A percentile compares a stretch with the other conserved stretches of the same genome.
These are phyloP conservation scores for Ricinus communis DNA, from an alignment of 345 rosid genomes.

Conservation along the genomic window DNA sequence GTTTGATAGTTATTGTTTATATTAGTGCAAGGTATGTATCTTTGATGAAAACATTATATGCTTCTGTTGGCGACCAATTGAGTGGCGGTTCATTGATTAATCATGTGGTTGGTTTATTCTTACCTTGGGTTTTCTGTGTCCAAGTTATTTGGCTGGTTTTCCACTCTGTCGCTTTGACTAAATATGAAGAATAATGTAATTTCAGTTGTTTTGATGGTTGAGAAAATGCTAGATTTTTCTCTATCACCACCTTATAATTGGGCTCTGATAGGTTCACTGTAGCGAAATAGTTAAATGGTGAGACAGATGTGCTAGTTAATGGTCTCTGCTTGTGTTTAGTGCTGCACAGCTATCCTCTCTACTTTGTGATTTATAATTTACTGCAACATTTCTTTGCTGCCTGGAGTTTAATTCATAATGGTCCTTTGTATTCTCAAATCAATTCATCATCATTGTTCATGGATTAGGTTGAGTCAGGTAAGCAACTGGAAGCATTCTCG, in stretches of 20 bases:
- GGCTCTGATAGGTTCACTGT: background rate
- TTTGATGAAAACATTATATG: background rate
- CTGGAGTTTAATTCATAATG: slow-evolving; percentile 7
- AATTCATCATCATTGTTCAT: slow-evolving; percentile 17
- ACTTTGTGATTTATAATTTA: background rate
- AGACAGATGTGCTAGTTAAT: background rate
- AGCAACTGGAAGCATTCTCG: slow-evolving; percentile 80
- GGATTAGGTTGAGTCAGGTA: slow-evolving; percentile 51
- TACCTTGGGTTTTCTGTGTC: background rate
- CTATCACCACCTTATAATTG: background rate
- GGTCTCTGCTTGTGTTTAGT: slow-evolving; percentile 11
- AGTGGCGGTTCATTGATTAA: background rate
- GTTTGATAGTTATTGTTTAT: background rate
- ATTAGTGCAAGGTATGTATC: background rate
- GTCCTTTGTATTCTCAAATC: slow-evolving; percentile 3
- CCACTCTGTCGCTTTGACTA: background rate
- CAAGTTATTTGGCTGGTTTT: background rate
- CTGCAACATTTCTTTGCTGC: slow-evolving; percentile 11
- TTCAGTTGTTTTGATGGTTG: background rate
- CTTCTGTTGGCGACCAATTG: background rate
- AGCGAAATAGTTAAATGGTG: background rate
- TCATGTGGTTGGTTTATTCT: background rate
- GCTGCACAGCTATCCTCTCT: slow-evolving; percentile 5
- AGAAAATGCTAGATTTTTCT: background rate
- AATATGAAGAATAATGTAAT: background rate